Evolutionary conservation across 2,329 filamentous ascomycete genomes (phyloP).

Genomic region (Clarireedia monteithiana): DNA sequence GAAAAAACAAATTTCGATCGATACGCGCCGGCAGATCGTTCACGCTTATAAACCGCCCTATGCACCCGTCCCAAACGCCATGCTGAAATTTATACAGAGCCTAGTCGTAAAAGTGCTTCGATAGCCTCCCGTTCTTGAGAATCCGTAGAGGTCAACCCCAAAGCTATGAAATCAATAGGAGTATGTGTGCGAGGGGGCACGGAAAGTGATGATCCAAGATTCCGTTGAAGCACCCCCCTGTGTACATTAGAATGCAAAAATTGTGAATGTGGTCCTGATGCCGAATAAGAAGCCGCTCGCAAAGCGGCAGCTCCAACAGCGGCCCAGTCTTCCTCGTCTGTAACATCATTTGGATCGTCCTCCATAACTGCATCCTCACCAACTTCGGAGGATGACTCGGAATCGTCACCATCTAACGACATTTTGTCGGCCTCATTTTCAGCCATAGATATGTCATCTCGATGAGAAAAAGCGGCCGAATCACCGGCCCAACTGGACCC

Average conservation of each 20-base stretch:
- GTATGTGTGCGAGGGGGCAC: constrained; percentile 36
- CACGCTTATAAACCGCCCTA: constrained; percentile 20
- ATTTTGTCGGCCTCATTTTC: constrained; percentile 91
- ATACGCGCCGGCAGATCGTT: constrained; percentile 29
- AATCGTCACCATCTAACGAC: constrained; percentile 72
- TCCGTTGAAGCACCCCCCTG: constrained; percentile 27
- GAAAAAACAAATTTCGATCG: constrained; percentile 23
- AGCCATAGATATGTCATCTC: constrained; percentile 57
- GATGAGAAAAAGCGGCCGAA: constrained; percentile 69
- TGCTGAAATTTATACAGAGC: constrained; percentile 54
- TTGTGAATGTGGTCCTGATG: constrained; percentile 31
- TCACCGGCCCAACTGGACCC: constrained; percentile 59
- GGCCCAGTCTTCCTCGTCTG: constrained; percentile 95
- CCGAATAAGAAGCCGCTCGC: constrained; percentile 57
- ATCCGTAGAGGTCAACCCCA: constrained; percentile 39
- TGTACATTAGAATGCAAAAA: constrained; percentile 40
- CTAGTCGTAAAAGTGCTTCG: constrained; percentile 72
- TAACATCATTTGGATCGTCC: constrained; percentile 76
- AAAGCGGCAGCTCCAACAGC: constrained; percentile 80
- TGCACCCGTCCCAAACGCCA: constrained; percentile 25
- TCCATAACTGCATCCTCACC: constrained; percentile 56
- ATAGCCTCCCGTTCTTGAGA: constrained; percentile 75
- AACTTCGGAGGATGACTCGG: constrained; percentile 64
- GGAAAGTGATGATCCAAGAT: constrained; percentile 25
- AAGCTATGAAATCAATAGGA: constrained; percentile 39